Conservation (phyloP, 2,329 filamentous ascomycete species). For the Geosmithia morbida region DNA sequence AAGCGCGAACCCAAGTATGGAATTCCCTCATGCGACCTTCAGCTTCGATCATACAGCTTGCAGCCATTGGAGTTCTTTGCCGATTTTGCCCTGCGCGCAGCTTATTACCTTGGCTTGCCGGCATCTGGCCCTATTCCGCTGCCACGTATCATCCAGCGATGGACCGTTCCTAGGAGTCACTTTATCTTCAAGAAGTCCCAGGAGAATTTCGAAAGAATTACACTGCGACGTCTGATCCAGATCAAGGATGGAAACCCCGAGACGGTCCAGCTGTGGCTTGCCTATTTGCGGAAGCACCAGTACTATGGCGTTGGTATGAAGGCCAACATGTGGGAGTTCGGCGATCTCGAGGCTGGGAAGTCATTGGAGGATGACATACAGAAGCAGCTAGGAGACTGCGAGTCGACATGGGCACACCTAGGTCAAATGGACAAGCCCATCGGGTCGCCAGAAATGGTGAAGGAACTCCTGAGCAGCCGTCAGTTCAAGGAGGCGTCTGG, state of each 20-base stretch:
- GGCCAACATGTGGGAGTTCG: constrained; percentile 89
- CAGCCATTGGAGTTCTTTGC: constrained; percentile 88
- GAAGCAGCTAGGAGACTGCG: constrained; percentile 17
- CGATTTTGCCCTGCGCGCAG: constrained; percentile 87
- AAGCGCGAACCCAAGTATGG: constrained; percentile 61
- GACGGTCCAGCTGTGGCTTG: constrained; percentile 80
- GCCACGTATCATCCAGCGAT: constrained; percentile 76
- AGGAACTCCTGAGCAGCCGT: constrained; percentile 40
- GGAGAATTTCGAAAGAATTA: constrained; percentile 94
- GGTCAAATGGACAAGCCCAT: constrained; percentile 31
- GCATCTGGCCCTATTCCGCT: constrained; percentile 77
- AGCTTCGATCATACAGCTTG: constrained; percentile 80
- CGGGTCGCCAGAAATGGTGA: constrained; percentile 37
- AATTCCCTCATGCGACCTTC: constrained; percentile 77
- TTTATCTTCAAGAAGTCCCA: constrained; percentile 97
- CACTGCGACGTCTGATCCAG: constrained; percentile 72
- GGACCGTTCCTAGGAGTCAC: constrained; percentile 79
- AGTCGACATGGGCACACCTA: constrained; percentile 39
- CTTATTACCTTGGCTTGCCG: constrained; percentile 82
- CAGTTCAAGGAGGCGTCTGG: constrained; percentile 25
- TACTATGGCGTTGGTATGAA: constrained; percentile 99
- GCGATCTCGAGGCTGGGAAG: constrained; percentile 40
- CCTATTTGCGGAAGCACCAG: constrained; percentile 80
- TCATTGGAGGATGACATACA: constrained; percentile 9
- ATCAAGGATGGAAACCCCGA: constrained; percentile 86